phyloP scores from a whole-genome alignment of 2,329 filamentous ascomycete species.

The Ilyonectria mors-panacis region DNA sequence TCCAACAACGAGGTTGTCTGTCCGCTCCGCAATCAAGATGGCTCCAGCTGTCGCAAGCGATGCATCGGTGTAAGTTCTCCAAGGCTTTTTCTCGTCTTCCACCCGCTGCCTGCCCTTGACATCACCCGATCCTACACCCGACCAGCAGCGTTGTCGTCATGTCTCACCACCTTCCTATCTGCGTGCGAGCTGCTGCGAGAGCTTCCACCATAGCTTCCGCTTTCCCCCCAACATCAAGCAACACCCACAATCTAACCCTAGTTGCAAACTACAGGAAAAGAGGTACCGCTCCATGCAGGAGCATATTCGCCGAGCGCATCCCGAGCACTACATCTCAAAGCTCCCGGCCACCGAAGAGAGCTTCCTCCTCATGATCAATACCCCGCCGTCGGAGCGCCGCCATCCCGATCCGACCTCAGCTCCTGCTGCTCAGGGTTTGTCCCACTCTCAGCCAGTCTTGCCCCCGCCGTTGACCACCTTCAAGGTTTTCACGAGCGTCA shows the following conservation, averaged over 20 bases:
- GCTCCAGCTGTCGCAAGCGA: slow-evolving; percentile 95
- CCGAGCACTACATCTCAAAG: slow-evolving; percentile 97
- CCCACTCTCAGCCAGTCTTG: slow-evolving; percentile 33
- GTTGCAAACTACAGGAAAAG: slow-evolving; percentile 78
- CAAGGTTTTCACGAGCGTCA: slow-evolving; percentile 59
- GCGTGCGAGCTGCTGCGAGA: background rate
- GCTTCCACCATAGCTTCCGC: slow-evolving; percentile 26
- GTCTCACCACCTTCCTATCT: slow-evolving; percentile 45
- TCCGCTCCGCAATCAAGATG: slow-evolving; percentile 95
- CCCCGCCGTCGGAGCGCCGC: slow-evolving; percentile 81
- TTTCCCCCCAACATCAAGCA: slow-evolving; percentile 34
- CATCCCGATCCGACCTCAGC: slow-evolving; percentile 57
- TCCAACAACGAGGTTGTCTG: slow-evolving; percentile 97
- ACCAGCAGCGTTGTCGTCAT: slow-evolving; percentile 40
- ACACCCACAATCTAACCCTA: slow-evolving; percentile 42
- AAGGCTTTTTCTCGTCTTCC: slow-evolving; percentile 20
- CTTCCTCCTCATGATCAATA: slow-evolving; percentile 96
- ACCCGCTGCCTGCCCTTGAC: slow-evolving; percentile 4
- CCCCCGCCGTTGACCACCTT: slow-evolving; percentile 41
- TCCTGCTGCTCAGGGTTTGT: slow-evolving; percentile 53
- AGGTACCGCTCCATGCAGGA: slow-evolving; percentile 99
- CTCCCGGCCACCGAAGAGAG: slow-evolving; percentile 98
- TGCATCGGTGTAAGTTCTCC: slow-evolving; percentile 91
- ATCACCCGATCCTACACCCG: slow-evolving; percentile 24
- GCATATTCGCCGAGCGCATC: slow-evolving; percentile 97